Evolutionary conservation across 768 basidiomycete genomes (phyloP), one percentile per base, ranked within the genome.

Genomic region (Suillus ampliporus): DNA sequence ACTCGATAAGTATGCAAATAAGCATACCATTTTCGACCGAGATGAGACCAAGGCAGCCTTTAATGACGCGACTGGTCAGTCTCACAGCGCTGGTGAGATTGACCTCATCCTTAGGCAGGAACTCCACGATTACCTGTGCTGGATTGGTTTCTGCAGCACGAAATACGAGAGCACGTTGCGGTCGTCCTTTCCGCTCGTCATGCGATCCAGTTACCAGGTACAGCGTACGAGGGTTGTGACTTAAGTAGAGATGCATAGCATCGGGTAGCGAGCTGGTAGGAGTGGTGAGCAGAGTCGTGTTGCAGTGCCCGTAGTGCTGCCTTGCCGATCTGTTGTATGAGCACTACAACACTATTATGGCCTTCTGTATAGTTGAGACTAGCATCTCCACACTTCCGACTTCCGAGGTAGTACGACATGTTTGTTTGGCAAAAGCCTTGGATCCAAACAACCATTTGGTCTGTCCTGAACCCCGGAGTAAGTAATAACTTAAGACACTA

Each of bases 31-130:
- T 86, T 38, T 89, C 87, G 21, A 94, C 79, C 14, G 85, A 86
- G 51, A 94, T 90, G 59, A 94, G 78, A 6, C 95, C 95, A 57
- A 97, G 77, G 67, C 94, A 96, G 26, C 94, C 94, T 71, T 93
- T 90, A 7, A 91, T 86, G 28, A 86, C 77, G 58, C 90, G 85
- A 61, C 78, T 88, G n/a, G 90, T 90, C 59, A 95, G 71, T 66
- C 84, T 84, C 58, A 91, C 80, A 37, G 89, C 79, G 62, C 81
- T 84, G 28, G 79, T 70, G 46, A 92, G 80, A 70, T 94, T 87
- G 43, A 96, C 83, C 68, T 92, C 84, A 57, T 86, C 80, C 65
- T 87, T 88, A 0, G 84, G 87, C 13, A 96, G 75, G 69, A 96
- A 94, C 76, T 97, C 95, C 26, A 97, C 94, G 47, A 96, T 85